phyloP scores from a whole-genome alignment of 257 asterid genomes.

The Przewalskia tangutica region DNA sequence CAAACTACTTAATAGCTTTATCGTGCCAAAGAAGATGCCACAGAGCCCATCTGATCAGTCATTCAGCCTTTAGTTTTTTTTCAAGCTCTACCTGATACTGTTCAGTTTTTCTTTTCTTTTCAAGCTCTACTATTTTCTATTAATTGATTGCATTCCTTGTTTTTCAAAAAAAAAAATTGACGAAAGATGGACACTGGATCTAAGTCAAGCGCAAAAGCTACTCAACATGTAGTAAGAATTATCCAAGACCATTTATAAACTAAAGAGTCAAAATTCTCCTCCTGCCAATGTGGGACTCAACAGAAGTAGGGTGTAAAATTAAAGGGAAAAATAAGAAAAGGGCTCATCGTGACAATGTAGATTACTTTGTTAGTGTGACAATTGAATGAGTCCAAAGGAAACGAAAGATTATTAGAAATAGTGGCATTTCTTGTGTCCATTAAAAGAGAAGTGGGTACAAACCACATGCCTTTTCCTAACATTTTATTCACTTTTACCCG shows the following conservation, averaged over 20 bases:
- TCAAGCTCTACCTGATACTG: neutral
- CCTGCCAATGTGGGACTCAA: too few relatives aligned
- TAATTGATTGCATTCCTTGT: too few relatives aligned
- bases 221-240: too few relatives aligned
- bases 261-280: too few relatives aligned
- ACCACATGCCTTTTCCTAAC: constrained; percentile 21
- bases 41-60: neutral
- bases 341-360: neutral
- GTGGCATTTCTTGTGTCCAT: constrained; percentile 15
- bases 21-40: neutral
- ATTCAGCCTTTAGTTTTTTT: neutral
- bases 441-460: constrained; percentile 21
- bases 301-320: too few relatives aligned
- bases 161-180: too few relatives aligned
- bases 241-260: too few relatives aligned
- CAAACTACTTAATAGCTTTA: neutral
- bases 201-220: too few relatives aligned
- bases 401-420: constrained; percentile 12
- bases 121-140: neutral
- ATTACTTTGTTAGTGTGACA: neutral
- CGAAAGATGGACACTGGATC: too few relatives aligned
- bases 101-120: neutral
- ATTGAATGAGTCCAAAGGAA: constrained; percentile 3
- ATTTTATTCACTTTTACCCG: neutral
- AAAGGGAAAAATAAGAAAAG: neutral